Evolutionary conservation across 1,139 yeast species (phyloP).

Genomic region (Saccharomyces pastorianus): DNA sequence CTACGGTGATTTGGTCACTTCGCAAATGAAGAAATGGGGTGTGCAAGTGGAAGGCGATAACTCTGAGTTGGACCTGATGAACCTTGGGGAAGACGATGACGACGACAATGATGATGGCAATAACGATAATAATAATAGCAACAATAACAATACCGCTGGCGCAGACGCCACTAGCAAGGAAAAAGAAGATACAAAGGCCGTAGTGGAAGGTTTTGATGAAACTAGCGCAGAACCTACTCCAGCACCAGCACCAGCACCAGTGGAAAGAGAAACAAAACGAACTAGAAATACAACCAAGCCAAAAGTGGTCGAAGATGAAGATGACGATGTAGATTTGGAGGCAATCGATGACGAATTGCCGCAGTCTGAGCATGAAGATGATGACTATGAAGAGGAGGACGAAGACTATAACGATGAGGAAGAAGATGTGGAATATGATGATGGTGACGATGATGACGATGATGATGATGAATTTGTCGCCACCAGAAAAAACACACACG

Average conservation of each 20-base stretch:
- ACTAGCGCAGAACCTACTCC: background rate
- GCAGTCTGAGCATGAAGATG: slow-evolving; percentile 10
- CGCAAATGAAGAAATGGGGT: slow-evolving; percentile 82
- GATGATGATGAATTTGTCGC: slow-evolving; percentile 25
- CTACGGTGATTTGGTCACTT: slow-evolving; percentile 62
- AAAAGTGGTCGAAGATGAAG: slow-evolving; percentile 41
- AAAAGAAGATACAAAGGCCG: background rate
- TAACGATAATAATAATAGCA: slow-evolving; percentile 34
- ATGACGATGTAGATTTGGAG: slow-evolving; percentile 43
- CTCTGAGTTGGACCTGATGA: slow-evolving; percentile 30
- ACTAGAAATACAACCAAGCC: background rate
- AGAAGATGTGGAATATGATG: slow-evolving; percentile 33
- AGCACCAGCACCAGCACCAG: background rate
- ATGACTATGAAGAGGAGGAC: slow-evolving; percentile 14
- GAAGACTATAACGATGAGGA: slow-evolving; percentile 24
- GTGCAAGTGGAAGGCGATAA: slow-evolving; percentile 53
- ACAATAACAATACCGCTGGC: slow-evolving; percentile 38
- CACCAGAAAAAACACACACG: slow-evolving; percentile 6
- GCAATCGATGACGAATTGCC: slow-evolving; percentile 29
- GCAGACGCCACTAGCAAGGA: background rate
- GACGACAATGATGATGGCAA: slow-evolving; percentile 31
- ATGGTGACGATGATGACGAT: slow-evolving; percentile 29
- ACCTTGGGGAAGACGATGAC: slow-evolving; percentile 28
- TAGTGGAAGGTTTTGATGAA: slow-evolving; percentile 24
- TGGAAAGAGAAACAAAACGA: slow-evolving; percentile 16